A percentile compares a stretch with the other conserved stretches of the same genome.
Evolutionary conservation across 1,284 basidiomycete genomes (phyloP).

Genomic region (Microbotryum violaceum): DNA sequence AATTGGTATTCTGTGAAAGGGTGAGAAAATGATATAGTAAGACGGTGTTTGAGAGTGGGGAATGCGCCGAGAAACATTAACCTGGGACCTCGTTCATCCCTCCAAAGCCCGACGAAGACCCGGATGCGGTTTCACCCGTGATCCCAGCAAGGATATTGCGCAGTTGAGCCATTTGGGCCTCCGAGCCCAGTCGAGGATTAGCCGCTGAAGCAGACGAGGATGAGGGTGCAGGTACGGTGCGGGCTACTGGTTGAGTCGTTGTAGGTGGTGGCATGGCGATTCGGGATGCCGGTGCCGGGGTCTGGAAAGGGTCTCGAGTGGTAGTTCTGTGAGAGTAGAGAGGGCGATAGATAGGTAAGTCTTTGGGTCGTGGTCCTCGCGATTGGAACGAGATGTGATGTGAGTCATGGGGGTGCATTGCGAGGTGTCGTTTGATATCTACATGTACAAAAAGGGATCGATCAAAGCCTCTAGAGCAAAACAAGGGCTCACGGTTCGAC

Average conservation of each 20-base stretch:
- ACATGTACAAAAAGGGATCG: neutral
- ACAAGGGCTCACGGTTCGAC: conserved; percentile 30
- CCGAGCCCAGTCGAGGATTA: neutral
- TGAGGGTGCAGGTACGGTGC: neutral
- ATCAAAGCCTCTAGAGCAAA: neutral
- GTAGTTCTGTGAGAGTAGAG: neutral
- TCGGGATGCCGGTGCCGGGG: neutral
- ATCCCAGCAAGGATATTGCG: conserved; percentile 18
- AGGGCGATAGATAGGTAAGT: neutral
- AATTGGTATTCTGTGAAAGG: conserved; percentile 19
- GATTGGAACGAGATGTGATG: neutral
- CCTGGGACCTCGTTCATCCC: conserved; percentile 4
- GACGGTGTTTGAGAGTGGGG: neutral
- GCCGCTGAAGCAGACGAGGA: neutral
- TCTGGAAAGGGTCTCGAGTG: neutral
- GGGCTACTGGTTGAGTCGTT: neutral
- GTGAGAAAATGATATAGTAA: conserved; percentile 1
- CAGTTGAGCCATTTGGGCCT: conserved; percentile 16
- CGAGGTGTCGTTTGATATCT: neutral
- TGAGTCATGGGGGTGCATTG: neutral
- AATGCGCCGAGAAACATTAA: neutral
- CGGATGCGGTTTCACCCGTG: neutral
- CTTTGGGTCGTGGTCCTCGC: neutral
- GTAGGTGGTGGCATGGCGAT: neutral
- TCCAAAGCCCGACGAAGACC: neutral